Base-by-base conservation (phyloP, 441 rosid species). In the Euphorbia schlechtendalii region DNA sequence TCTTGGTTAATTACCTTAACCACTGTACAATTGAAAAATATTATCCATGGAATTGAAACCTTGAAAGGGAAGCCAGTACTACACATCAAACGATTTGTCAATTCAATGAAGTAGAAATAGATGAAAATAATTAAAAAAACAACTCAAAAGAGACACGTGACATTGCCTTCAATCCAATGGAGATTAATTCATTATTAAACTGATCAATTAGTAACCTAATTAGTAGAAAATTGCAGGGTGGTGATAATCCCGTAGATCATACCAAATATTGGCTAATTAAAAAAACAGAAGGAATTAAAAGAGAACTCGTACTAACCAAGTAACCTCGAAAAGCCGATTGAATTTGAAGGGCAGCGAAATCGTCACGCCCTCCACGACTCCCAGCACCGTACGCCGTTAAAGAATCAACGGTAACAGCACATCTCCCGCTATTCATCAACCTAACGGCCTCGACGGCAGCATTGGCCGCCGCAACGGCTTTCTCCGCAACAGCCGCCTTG, bases 261-360 rank as follows among this genome's bases (percentile, higher is more conserved):
- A 43, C 22, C 65, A 54, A 61, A 68, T 59, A 38, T 69, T n/a
- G 40, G 40, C 6, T 3, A 52, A 27, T 12, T 6, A 48, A 21
- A 52, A 36, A n/a, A 21, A 25, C n/a, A 30, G 61, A 41, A 24
- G 5, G 2, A 22, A 2, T 3, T 2, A 32, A 32, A 3, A 32
- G 34, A 32, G 6, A 14, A n/a, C 7, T 4, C 49, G 20, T 27
- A 76, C 80, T 65, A 59, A 94, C 99, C 87, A 94, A 77, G 68
- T 88, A 91, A 8, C 97, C 97, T 46, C 97, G 96, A 69, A 90
- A 94, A n/a, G 82, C 83, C 3, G 99, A 78, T 64, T 94, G 99
- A 58, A 94, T 87, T 81, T 71, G 83, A 69, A 94, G 72, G 34
- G 89, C 96, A 20, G 99, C 96, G 15, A 76, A 63, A 24, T 71